A percentile compares a stretch with the other conserved stretches of the same genome.
These are phyloP conservation scores for Monilinia fructigena DNA, from an alignment of 2,329 filamentous ascomycete species.

Conservation along the genomic window DNA sequence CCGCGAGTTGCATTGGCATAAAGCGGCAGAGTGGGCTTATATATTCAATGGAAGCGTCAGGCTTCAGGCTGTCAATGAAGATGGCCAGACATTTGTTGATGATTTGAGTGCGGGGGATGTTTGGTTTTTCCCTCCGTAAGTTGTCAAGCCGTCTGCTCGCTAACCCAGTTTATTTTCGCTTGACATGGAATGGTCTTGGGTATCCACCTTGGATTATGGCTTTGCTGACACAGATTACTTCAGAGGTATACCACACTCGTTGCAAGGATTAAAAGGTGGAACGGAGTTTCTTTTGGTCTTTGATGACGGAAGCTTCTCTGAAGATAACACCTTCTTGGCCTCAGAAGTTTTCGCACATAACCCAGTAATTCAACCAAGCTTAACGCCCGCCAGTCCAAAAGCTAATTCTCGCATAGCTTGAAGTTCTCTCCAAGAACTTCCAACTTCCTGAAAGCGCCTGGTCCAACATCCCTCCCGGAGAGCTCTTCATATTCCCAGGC, in stretches of 20 bases:
- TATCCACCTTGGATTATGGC: neutral
- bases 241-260: constrained; percentile 71
- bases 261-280: constrained; percentile 69
- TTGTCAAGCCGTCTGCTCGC: neutral
- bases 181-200: neutral
- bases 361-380: constrained; percentile 26
- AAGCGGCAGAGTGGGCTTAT: constrained; percentile 76
- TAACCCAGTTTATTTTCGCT: neutral
- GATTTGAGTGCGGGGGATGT: constrained; percentile 74
- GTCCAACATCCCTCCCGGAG: constrained; percentile 47
- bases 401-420: constrained; percentile 36
- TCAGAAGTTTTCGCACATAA: constrained; percentile 65
- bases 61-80: constrained; percentile 70
- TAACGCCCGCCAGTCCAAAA: neutral
- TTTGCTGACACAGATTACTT: neutral
- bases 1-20: constrained; percentile 79
- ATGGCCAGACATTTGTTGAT: constrained; percentile 75
- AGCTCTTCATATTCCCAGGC: constrained; percentile 55
- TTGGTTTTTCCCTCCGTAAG: constrained; percentile 74
- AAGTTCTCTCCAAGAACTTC: constrained; percentile 56
- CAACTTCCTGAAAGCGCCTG: constrained; percentile 49
- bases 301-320: constrained; percentile 58
- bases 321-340: constrained; percentile 70
- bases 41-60: constrained; percentile 69
- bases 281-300: constrained; percentile 64